Evolutionary conservation across 1,284 basidiomycete species (phyloP).

Genomic region (Trichosporon coremiiforme): DNA sequence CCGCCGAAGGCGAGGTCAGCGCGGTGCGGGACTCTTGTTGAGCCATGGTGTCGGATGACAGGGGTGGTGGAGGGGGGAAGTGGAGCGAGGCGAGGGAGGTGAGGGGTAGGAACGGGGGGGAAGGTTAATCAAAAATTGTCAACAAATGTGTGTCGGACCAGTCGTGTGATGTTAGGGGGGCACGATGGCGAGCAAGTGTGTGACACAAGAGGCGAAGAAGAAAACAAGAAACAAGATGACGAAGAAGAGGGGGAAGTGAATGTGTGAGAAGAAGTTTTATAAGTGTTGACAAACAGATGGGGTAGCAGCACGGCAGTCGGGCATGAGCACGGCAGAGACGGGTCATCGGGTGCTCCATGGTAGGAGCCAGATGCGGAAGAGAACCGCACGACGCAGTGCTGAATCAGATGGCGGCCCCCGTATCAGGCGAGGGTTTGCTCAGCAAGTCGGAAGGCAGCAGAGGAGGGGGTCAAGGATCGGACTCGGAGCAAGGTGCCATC

Average conservation of each 20-base stretch:
- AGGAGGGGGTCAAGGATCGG: too few relatives aligned
- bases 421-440: background rate
- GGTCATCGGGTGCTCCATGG: background rate
- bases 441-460: background rate
- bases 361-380: conserved; percentile 1
- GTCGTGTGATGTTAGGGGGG: background rate
- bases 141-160: background rate
- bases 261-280: background rate
- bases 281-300: conserved; percentile 4
- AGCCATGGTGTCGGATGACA: background rate
- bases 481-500: background rate
- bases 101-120: background rate
- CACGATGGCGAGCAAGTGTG: conserved; percentile 1
- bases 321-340: background rate
- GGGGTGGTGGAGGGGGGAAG: background rate
- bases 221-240: conserved; percentile 3
- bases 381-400: conserved; percentile 1
- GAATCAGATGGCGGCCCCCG: conserved; percentile 10
- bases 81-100: background rate
- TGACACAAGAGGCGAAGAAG: conserved; percentile 18
- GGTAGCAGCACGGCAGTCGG: background rate
- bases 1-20: conserved; percentile 10
- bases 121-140: conserved; percentile 7
- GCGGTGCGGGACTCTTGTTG: background rate
- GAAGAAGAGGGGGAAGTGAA: background rate